These are phyloP conservation scores for Penicillium expansum DNA, from an alignment of 2,329 filamentous ascomycete genomes.

Conservation along the genomic window DNA sequence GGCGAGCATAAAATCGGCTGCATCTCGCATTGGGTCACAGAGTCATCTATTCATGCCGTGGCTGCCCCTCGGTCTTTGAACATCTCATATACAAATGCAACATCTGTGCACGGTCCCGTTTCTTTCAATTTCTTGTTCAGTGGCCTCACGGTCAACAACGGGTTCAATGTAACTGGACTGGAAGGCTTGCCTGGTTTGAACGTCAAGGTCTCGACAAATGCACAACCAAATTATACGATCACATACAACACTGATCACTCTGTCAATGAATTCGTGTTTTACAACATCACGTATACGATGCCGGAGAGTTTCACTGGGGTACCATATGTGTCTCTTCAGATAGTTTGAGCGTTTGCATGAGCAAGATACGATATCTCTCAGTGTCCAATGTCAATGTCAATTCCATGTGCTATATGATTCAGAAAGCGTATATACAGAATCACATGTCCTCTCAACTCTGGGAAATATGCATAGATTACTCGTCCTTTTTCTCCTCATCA, in stretches of 20 bases:
- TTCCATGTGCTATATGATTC: neutral
- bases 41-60: conserved; percentile 42
- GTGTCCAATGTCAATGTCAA: neutral
- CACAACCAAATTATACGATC: conserved; percentile 11
- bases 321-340: conserved; percentile 11
- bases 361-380: neutral
- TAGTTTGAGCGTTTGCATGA: neutral
- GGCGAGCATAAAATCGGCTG: conserved; percentile 27
- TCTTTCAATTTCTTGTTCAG: conserved; percentile 19
- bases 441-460: neutral
- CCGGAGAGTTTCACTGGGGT: conserved; percentile 8
- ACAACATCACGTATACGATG: conserved; percentile 20
- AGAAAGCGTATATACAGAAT: neutral
- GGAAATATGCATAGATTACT: neutral
- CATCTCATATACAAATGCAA: conserved; percentile 55
- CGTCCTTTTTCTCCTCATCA: neutral
- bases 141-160: conserved; percentile 48
- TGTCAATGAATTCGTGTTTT: conserved; percentile 19
- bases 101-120: conserved; percentile 1
- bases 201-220: conserved; percentile 13
- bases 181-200: conserved; percentile 15
- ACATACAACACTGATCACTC: conserved; percentile 16
- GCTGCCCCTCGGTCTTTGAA: conserved; percentile 47
- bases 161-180: conserved; percentile 16
- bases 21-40: conserved; percentile 40